These are phyloP conservation scores for Fusarium drepaniforme DNA, from an alignment of 2,329 filamentous ascomycete genomes.

Conservation along the genomic window DNA sequence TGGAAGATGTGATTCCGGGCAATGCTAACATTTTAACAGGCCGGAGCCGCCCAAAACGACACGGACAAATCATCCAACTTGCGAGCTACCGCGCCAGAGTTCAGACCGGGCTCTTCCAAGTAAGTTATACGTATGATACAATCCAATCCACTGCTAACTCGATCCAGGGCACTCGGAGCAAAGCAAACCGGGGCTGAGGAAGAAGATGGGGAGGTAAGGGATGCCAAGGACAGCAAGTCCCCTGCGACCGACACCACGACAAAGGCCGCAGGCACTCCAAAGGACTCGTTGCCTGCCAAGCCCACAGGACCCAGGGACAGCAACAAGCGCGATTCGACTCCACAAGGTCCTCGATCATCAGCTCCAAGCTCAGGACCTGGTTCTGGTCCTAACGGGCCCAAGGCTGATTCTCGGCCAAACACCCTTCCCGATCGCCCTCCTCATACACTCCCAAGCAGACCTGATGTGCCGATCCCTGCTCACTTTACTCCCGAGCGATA, in stretches of 20 bases:
- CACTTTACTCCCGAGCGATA: constrained; percentile 62
- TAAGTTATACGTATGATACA: constrained; percentile 36
- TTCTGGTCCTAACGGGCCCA: constrained; percentile 33
- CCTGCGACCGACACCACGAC: constrained; percentile 22
- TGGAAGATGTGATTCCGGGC: background rate
- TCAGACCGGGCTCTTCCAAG: constrained; percentile 66
- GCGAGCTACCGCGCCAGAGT: constrained; percentile 72
- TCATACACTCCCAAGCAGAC: constrained; percentile 66
- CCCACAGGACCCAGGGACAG: constrained; percentile 46
- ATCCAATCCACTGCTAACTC: constrained; percentile 17
- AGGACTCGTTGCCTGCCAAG: constrained; percentile 51
- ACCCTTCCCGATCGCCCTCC: constrained; percentile 53
- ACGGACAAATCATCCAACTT: constrained; percentile 57
- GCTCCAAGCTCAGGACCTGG: constrained; percentile 40
- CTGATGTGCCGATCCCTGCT: constrained; percentile 67
- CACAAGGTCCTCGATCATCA: constrained; percentile 41
- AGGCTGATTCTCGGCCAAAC: constrained; percentile 48
- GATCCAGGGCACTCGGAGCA: constrained; percentile 20
- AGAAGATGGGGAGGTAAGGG: constrained; percentile 81
- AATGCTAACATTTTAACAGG: constrained; percentile 43
- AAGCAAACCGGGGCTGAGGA: constrained; percentile 59
- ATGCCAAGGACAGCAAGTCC: constrained; percentile 57
- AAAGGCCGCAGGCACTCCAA: constrained; percentile 33
- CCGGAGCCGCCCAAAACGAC: constrained; percentile 45
- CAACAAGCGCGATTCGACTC: constrained; percentile 40